Evolutionary conservation across 345 rosid species (phyloP).

Genomic region (Acer campestre): DNA sequence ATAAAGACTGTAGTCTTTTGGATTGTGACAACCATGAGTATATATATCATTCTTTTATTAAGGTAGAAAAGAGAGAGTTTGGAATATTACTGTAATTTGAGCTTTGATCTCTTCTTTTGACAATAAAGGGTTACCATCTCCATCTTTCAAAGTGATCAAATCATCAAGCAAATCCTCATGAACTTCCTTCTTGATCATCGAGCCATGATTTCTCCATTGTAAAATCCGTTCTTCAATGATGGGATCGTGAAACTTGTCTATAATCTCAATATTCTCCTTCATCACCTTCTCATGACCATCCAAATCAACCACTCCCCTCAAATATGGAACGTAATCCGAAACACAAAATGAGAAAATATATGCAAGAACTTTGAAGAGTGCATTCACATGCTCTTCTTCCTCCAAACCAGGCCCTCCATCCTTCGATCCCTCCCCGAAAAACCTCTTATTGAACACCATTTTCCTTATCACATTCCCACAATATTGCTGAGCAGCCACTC

Average conservation of each 20-base stretch:
- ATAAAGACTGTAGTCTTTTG: too few relatives aligned
- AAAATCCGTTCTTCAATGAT: slow-evolving; percentile 49
- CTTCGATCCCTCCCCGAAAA: slow-evolving; percentile 27
- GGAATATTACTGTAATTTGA: slow-evolving; percentile 37
- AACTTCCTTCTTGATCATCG: slow-evolving; percentile 14
- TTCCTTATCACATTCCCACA: slow-evolving; percentile 43
- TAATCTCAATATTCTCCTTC: slow-evolving; percentile 21
- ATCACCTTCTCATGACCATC: slow-evolving; percentile 46
- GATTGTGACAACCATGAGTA: too few relatives aligned
- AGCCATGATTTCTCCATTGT: slow-evolving; percentile 34
- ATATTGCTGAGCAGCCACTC: slow-evolving; percentile 33
- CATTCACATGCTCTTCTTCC: slow-evolving; percentile 49
- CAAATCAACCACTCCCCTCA: slow-evolving; percentile 32
- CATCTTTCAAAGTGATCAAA: slow-evolving; percentile 32
- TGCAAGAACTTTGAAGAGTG: slow-evolving; percentile 39
- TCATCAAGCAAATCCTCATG: slow-evolving; percentile 47
- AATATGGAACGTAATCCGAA: slow-evolving; percentile 51
- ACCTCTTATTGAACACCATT: slow-evolving; percentile 38
- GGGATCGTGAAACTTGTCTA: slow-evolving; percentile 52
- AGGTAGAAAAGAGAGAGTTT: too few relatives aligned
- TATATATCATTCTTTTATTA: too few relatives aligned
- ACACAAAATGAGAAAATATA: slow-evolving; percentile 43
- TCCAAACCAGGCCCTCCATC: slow-evolving; percentile 44
- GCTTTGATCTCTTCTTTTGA: slow-evolving; percentile 53
- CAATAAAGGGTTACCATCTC: slow-evolving; percentile 33